Evolutionary conservation across 2,329 filamentous ascomycete genomes (phyloP), one percentile per base, ranked within the genome.

Genomic region (Penicillium vulpinum): DNA sequence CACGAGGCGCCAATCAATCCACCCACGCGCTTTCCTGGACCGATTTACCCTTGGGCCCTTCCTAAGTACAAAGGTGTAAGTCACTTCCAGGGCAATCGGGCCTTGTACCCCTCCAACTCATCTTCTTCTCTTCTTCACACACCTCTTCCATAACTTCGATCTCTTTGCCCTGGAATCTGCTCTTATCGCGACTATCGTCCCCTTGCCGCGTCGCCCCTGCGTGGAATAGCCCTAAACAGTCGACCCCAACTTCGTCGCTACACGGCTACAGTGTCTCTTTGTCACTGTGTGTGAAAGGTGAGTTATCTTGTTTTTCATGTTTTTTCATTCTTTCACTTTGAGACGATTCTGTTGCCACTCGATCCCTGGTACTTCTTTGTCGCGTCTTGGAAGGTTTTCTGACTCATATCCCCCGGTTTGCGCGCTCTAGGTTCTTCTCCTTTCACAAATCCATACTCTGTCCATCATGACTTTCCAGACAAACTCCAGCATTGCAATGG

Each of bases 401-500:
- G 64, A 67, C 64, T 67, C 64, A 67, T 66, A 59, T 63, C 52
- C 49, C 43, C 47, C 21, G 51, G 33, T 5, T 54, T 53, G 55
- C 51, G 59, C 57, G 41, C 40, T 44, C 16, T 51, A 44, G 47
- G 36, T 46, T 44, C 47, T 44, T 47, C 38, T 35, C 47, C 49
- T 55, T 52, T 44, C 51, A 61, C 54, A 54, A 44, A 36, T 56
- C 46, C 49, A 38, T 21, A 31, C 50, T 53, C 50, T 54, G 38
- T 61, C 62, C 64, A 77, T 68, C 68, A 80, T 80, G 78, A 76
- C 77, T 75, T 66, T 72, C 64, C 71, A 73, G 56, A 72, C 65
- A 52, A 69, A 67, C 53, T 80, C 78, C 66, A 79, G 74, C 72
- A 77, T 80, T 64, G 77, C 76, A 58, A 76, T 80, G 74, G 78